Evolutionary conservation across 1,284 basidiomycete genomes (phyloP).

Genomic region (Clitocybe nebularis): DNA sequence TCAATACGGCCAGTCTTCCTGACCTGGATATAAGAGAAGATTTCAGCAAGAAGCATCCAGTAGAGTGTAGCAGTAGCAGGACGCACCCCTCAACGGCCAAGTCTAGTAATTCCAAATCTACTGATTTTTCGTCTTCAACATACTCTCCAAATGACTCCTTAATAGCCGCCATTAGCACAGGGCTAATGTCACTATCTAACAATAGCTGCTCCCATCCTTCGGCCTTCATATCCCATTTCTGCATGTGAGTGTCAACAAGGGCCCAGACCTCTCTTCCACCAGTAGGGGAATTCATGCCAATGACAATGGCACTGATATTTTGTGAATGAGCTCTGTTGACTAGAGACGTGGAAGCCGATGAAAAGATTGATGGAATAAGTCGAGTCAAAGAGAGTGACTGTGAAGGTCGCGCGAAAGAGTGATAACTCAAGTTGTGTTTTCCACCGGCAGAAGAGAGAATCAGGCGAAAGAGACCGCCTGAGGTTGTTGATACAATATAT

Average conservation of each 20-base stretch:
- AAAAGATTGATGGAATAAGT: slow-evolving; percentile 55
- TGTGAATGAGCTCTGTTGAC: slow-evolving; percentile 34
- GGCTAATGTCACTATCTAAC: slow-evolving; percentile 50
- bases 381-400: slow-evolving; percentile 52
- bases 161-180: slow-evolving; percentile 38
- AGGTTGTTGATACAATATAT: slow-evolving; percentile 64
- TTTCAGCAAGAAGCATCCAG: too few relatives aligned
- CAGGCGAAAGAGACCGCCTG: slow-evolving; percentile 63
- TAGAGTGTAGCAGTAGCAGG: slow-evolving; percentile 4
- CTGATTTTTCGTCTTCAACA: slow-evolving; percentile 36
- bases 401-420: slow-evolving; percentile 54
- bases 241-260: slow-evolving; percentile 60
- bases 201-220: slow-evolving; percentile 67
- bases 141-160: slow-evolving; percentile 35
- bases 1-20: slow-evolving; percentile 53
- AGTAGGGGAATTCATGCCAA: slow-evolving; percentile 36
- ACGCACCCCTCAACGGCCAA: slow-evolving; percentile 58
- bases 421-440: slow-evolving; percentile 55
- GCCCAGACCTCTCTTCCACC: slow-evolving; percentile 57
- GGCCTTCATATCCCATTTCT: slow-evolving; percentile 61
- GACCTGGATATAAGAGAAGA: slow-evolving; percentile 29
- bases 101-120: slow-evolving; percentile 70
- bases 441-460: slow-evolving; percentile 62
- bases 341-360: slow-evolving; percentile 23
- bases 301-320: slow-evolving; percentile 57